Evolutionary conservation across 2,329 filamentous ascomycete genomes (phyloP).

Genomic region (Sporothrix brasiliensis): DNA sequence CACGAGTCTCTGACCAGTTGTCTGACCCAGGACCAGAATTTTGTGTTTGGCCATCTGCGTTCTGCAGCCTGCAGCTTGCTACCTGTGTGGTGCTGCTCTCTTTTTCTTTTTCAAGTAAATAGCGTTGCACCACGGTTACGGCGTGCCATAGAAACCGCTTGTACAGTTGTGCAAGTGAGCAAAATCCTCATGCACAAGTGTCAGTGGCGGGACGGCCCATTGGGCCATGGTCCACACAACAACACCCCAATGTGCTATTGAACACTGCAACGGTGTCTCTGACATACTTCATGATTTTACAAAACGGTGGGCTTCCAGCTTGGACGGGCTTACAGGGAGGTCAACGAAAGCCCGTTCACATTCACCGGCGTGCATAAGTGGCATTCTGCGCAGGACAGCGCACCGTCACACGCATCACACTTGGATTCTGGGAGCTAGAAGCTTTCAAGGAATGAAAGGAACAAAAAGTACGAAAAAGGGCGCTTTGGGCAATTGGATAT

Average conservation of each 20-base stretch:
- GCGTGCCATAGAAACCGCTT: neutral
- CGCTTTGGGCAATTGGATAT: too few relatives aligned
- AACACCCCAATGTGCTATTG: neutral
- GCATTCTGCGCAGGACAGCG: neutral
- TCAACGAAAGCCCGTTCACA: neutral
- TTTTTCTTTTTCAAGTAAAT: neutral
- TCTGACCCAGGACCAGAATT: slow-evolving; percentile 10
- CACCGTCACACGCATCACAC: too few relatives aligned
- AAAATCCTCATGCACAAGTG: slow-evolving; percentile 9
- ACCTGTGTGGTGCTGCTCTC: neutral
- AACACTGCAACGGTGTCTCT: slow-evolving; percentile 7
- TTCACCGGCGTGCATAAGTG: neutral
- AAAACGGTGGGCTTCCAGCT: too few relatives aligned
- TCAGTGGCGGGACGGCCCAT: slow-evolving; percentile 1
- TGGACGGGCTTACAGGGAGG: neutral
- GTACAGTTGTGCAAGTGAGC: neutral
- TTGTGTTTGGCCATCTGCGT: neutral
- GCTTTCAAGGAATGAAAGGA: neutral
- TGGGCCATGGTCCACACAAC: neutral
- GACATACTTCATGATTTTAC: neutral
- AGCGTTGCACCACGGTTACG: neutral
- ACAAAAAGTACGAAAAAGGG: neutral
- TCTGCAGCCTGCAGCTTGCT: too few relatives aligned
- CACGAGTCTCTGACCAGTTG: neutral
- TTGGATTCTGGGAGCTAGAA: slow-evolving; percentile 2